A percentile compares a stretch with the other conserved stretches of the same genome.
Evolutionary conservation across 805 yeast genomes (phyloP).

Genomic region (Ogataea wickerhamii): DNA sequence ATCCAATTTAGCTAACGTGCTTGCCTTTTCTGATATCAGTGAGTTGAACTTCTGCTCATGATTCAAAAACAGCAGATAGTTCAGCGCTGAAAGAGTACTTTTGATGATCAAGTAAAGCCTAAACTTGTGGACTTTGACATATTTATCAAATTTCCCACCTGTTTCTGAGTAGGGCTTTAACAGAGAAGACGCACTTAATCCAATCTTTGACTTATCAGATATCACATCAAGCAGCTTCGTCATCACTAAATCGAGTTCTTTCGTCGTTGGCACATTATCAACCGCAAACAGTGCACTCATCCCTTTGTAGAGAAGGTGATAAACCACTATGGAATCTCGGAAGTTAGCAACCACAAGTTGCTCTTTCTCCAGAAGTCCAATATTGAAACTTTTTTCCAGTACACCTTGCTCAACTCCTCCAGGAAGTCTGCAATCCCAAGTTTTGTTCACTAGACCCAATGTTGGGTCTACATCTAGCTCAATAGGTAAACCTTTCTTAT

Average conservation of each 20-base stretch:
- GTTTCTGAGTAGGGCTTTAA: conserved; percentile 13
- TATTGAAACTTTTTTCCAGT: conserved; percentile 32
- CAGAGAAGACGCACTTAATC: conserved; percentile 24
- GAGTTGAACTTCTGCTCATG: conserved; percentile 36
- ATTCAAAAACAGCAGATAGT: conserved; percentile 41
- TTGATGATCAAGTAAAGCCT: conserved; percentile 36
- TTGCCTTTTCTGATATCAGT: conserved; percentile 28
- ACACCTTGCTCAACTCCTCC: conserved; percentile 37
- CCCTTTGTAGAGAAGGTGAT: conserved; percentile 38
- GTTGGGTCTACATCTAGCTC: conserved; percentile 37
- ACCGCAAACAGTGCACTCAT: conserved; percentile 36
- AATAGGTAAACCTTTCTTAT: conserved; percentile 34
- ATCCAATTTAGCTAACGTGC: conserved; percentile 29
- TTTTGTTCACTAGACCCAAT: conserved; percentile 29
- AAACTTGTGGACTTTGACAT: conserved; percentile 29
- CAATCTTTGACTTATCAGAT: conserved; percentile 28
- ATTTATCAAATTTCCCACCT: conserved; percentile 19
- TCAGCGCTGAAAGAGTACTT: conserved; percentile 47
- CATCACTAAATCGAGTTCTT: conserved; percentile 29
- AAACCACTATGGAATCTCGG: conserved; percentile 44
- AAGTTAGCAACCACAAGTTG: conserved; percentile 45
- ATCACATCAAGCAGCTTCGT: conserved; percentile 29
- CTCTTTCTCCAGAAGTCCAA: conserved; percentile 34
- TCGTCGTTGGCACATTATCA: conserved; percentile 33
- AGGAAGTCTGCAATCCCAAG: conserved; percentile 38